Conservation (phyloP, 441 rosid species). For the Sinapis alba region DNA sequence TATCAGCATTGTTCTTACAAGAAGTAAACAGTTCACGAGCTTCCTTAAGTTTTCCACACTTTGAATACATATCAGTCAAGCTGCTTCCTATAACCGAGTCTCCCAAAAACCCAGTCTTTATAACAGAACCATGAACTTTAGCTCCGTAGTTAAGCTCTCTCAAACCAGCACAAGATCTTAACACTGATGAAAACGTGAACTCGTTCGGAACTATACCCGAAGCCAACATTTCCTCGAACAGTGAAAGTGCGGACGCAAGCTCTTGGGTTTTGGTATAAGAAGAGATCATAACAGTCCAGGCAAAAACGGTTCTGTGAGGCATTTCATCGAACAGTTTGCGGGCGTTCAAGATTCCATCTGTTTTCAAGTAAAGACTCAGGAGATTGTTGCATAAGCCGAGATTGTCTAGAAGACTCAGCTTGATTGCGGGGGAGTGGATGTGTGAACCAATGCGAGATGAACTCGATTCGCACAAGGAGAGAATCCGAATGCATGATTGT, state of each 20-base stretch:
- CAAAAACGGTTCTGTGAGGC: slow-evolving; percentile 49
- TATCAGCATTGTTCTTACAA: slow-evolving; percentile 44
- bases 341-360: slow-evolving; percentile 41
- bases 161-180: slow-evolving; percentile 47
- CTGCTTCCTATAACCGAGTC: slow-evolving; percentile 43
- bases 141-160: slow-evolving; percentile 41
- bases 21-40: slow-evolving; percentile 42
- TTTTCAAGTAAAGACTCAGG: slow-evolving; percentile 50
- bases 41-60: slow-evolving; percentile 42
- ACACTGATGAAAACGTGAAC: slow-evolving; percentile 53
- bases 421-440: slow-evolving; percentile 58
- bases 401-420: slow-evolving; percentile 48
- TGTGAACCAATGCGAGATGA: slow-evolving; percentile 53
- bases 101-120: slow-evolving; percentile 48
- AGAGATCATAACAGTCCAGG: slow-evolving; percentile 57
- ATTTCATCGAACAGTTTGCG: slow-evolving; percentile 60
- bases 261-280: slow-evolving; percentile 43
- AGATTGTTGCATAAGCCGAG: slow-evolving; percentile 65
- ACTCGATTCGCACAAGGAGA: slow-evolving; percentile 54
- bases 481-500: slow-evolving; percentile 49
- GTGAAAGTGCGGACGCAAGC: slow-evolving; percentile 39
- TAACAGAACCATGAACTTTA: slow-evolving; percentile 40
- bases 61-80: slow-evolving; percentile 57
- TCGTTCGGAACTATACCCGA: slow-evolving; percentile 48
- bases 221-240: slow-evolving; percentile 46